These are phyloP conservation scores for Hyphopichia burtonii DNA, from an alignment of 1,139 yeast species.

Conservation along the genomic window DNA sequence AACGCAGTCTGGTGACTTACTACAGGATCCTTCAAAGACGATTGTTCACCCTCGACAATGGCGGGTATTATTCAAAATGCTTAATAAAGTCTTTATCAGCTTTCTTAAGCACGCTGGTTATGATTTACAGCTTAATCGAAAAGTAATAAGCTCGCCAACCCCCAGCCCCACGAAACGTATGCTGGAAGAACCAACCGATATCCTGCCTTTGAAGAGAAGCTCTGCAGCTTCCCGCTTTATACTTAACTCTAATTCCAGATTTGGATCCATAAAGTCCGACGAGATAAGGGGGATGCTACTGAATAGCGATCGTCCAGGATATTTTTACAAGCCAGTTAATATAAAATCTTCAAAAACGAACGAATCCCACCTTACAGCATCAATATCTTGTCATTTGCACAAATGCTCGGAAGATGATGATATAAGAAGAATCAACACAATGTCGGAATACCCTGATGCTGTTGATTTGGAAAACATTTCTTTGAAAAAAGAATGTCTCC, in stretches of 20 bases:
- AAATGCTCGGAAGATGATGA: background rate
- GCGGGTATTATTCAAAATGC: conserved; percentile 24
- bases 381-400: background rate
- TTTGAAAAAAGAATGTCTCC: conserved; percentile 2
- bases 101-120: conserved; percentile 12
- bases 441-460: background rate
- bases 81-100: conserved; percentile 23
- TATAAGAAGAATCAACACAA: background rate
- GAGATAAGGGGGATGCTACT: background rate
- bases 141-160: background rate
- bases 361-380: background rate
- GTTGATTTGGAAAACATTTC: background rate
- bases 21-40: conserved; percentile 43
- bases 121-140: background rate
- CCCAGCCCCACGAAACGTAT: conserved; percentile 1
- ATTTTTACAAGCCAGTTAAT: background rate
- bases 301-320: background rate
- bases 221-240: background rate
- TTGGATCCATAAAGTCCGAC: background rate
- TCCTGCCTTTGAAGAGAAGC: background rate
- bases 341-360: background rate
- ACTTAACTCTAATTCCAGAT: background rate
- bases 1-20: conserved; percentile 28
- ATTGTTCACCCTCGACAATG: conserved; percentile 22
- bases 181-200: background rate